These are phyloP conservation scores for Pythium graminicola DNA, from an alignment of 352 stramenopile species.

Conservation along the genomic window DNA sequence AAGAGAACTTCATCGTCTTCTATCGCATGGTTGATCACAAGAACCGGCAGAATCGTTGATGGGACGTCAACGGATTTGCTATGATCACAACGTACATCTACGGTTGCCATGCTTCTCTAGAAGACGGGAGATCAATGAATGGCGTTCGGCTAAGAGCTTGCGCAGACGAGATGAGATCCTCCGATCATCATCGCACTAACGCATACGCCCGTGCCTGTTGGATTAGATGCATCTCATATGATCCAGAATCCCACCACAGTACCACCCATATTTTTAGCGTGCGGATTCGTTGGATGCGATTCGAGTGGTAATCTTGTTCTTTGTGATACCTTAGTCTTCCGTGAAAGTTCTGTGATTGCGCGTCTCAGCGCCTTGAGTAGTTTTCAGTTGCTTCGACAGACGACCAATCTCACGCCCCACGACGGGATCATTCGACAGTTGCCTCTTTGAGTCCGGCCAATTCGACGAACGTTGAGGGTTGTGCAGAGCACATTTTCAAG, in stretches of 20 bases:
- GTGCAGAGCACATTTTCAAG: no score
- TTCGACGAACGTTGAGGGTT: no score
- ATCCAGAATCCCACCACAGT: neutral
- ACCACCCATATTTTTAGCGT: constrained; percentile 9
- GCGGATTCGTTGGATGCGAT: neutral
- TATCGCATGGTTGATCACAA: neutral
- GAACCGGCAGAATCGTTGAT: neutral
- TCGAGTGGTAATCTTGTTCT: neutral
- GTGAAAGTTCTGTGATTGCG: neutral
- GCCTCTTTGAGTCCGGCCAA: no score
- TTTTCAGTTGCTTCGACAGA: no score
- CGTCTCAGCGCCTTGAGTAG: neutral
- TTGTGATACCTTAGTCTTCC: constrained; percentile 1
- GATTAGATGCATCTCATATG: constrained; percentile 2
- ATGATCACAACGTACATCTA: no score
- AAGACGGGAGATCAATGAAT: neutral
- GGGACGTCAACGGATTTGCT: neutral
- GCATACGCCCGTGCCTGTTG: neutral
- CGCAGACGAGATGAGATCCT: neutral
- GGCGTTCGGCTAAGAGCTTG: neutral
- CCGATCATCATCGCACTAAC: neutral
- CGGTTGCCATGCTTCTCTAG: neutral
- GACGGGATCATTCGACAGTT: no score
- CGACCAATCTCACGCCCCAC: no score
- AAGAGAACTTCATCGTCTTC: constrained; percentile 18